Evolutionary conservation across 2,329 filamentous ascomycete genomes (phyloP).

Genomic region (Xylariaceae sp.): DNA sequence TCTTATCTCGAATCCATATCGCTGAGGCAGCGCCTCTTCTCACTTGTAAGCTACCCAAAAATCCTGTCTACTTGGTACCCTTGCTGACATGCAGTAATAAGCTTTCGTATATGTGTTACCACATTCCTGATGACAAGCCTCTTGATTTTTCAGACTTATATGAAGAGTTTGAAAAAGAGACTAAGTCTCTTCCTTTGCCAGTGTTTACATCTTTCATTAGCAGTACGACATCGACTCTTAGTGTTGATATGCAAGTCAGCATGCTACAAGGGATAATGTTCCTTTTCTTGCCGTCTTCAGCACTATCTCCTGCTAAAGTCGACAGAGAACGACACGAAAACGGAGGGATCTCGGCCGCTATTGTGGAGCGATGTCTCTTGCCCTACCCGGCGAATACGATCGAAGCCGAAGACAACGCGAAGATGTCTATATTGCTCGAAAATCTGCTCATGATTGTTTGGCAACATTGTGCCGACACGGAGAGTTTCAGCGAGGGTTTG

Average conservation of each 20-base stretch:
- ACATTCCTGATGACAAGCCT: constrained; percentile 39
- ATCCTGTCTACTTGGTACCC: background rate
- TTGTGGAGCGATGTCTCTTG: constrained; percentile 59
- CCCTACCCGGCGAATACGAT: constrained; percentile 60
- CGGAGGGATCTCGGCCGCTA: constrained; percentile 39
- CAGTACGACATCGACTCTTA: constrained; percentile 36
- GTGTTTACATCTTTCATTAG: constrained; percentile 55
- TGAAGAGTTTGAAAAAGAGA: constrained; percentile 51
- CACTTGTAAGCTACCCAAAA: constrained; percentile 39
- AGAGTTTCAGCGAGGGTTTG: constrained; percentile 36
- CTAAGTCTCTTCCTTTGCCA: constrained; percentile 55
- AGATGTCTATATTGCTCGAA: constrained; percentile 67
- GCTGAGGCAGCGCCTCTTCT: constrained; percentile 61
- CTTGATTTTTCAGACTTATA: constrained; percentile 51
- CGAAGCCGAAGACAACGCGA: constrained; percentile 64
- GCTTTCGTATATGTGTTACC: constrained; percentile 44
- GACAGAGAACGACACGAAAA: constrained; percentile 34
- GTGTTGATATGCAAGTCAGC: constrained; percentile 38
- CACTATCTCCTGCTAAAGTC: constrained; percentile 39
- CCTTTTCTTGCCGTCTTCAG: constrained; percentile 40
- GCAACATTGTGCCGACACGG: constrained; percentile 24
- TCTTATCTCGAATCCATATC: constrained; percentile 51
- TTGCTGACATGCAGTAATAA: constrained; percentile 17
- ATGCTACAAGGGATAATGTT: constrained; percentile 44
- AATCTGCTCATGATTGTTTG: constrained; percentile 55